Evolutionary conservation across 768 basidiomycete genomes (phyloP).

Genomic region (Hysterangium stoloniferum): DNA sequence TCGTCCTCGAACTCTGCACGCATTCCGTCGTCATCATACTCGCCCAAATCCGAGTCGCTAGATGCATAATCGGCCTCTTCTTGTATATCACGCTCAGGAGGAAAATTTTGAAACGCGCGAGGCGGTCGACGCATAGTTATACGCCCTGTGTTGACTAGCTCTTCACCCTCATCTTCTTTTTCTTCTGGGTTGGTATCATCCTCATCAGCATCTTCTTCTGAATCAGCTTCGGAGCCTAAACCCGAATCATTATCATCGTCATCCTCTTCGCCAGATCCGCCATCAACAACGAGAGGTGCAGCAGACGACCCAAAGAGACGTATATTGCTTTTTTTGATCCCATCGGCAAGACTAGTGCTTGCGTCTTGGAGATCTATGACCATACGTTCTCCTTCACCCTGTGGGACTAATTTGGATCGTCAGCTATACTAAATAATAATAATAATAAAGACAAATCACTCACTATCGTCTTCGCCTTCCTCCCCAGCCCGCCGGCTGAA

Average conservation of each 20-base stretch:
- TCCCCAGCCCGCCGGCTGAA: conserved; percentile 75
- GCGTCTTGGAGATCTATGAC: conserved; percentile 95
- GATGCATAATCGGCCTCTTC: conserved; percentile 61
- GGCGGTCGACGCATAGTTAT: conserved; percentile 34
- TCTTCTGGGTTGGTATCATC: conserved; percentile 23
- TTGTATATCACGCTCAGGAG: conserved; percentile 29
- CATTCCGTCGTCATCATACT: conserved; percentile 28
- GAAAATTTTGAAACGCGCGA: conserved; percentile 34
- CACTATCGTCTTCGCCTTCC: conserved; percentile 19
- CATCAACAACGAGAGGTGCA: conserved; percentile 21
- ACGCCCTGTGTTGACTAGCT: conserved; percentile 33
- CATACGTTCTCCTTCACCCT: conserved; percentile 96
- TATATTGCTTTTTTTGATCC: conserved; percentile 73
- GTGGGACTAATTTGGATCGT: conserved; percentile 43
- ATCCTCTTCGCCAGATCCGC: conserved; percentile 32
- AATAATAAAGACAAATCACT: not conserved
- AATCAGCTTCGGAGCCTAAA: conserved; percentile 18
- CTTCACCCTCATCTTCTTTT: conserved; percentile 13
- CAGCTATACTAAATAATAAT: not conserved
- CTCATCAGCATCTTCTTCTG: conserved; percentile 24
- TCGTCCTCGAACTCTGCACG: conserved; percentile 42
- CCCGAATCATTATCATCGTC: conserved; percentile 22
- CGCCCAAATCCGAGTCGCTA: conserved; percentile 66
- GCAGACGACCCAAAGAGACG: conserved; percentile 73
- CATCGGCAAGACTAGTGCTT: conserved; percentile 72